Conservation (phyloP, 2,329 filamentous ascomycete genomes). For the Alternaria solani region DNA sequence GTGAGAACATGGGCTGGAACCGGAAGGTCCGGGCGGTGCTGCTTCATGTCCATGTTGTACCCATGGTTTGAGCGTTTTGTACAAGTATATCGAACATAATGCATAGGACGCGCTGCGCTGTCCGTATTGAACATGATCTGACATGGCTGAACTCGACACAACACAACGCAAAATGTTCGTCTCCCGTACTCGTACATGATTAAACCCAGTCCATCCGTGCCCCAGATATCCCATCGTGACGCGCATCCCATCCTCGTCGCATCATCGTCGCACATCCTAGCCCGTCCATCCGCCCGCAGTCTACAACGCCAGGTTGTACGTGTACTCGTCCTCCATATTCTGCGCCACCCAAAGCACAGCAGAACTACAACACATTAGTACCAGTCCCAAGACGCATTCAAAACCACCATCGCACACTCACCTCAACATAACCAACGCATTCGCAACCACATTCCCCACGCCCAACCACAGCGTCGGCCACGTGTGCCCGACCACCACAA, state of each 20-base stretch:
- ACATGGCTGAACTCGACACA: background rate
- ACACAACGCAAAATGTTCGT: background rate
- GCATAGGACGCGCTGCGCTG: constrained; percentile 3
- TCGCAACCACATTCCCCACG: constrained; percentile 71
- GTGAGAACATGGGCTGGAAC: background rate
- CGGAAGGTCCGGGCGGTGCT: background rate
- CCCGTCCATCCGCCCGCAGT: background rate
- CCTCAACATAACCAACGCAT: constrained; percentile 73
- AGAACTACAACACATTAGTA: constrained; percentile 57
- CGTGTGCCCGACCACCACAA: constrained; percentile 66
- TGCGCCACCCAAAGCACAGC: constrained; percentile 73
- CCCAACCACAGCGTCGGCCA: constrained; percentile 73
- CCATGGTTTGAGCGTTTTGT: constrained; percentile 39
- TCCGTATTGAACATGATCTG: background rate
- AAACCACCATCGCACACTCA: constrained; percentile 46
- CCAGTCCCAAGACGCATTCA: no score
- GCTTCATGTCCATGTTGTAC: constrained; percentile 18
- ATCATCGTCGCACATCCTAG: background rate
- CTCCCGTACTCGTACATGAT: constrained; percentile 15
- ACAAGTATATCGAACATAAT: constrained; percentile 28
- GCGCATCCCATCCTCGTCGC: background rate
- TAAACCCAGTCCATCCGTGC: background rate
- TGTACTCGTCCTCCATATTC: constrained; percentile 78
- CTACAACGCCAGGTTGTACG: constrained; percentile 71
- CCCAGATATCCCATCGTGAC: background rate